A percentile compares a stretch with the other conserved stretches of the same genome.
Evolutionary conservation across 2,329 filamentous ascomycete species (phyloP).

Genomic region (Geosmithia morbida): DNA sequence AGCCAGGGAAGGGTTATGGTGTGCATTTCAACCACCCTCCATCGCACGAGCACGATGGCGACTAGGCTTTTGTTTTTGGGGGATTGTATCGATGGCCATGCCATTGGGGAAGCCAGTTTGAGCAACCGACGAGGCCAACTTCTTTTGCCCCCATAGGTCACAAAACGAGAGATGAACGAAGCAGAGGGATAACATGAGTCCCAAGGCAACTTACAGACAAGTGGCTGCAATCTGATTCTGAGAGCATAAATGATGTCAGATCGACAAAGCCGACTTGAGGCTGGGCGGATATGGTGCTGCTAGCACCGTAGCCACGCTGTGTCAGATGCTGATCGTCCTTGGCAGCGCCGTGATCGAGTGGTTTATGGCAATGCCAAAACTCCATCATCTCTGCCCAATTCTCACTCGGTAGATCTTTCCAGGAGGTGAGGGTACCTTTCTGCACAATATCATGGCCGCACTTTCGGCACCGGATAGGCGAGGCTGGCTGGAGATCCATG

Average conservation of each 20-base stretch:
- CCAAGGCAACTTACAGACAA: constrained; percentile 18
- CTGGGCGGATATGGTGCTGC: constrained; percentile 54
- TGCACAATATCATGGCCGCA: constrained; percentile 23
- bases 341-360: constrained; percentile 36
- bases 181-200: not conserved
- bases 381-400: constrained; percentile 99
- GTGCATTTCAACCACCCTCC: constrained; percentile 7
- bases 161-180: not conserved
- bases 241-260: constrained; percentile 60
- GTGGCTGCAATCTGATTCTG: constrained; percentile 46
- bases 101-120: constrained; percentile 26
- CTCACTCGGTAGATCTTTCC: constrained; percentile 91
- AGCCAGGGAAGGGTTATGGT: constrained; percentile 21
- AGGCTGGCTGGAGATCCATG: constrained; percentile 23
- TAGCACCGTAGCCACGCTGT: constrained; percentile 70
- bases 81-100: constrained; percentile 54
- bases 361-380: constrained; percentile 99
- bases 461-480: constrained; percentile 26
- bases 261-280: constrained; percentile 65
- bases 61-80: constrained; percentile 35
- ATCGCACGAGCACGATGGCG: constrained; percentile 9
- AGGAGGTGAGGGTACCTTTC: constrained; percentile 30
- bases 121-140: constrained; percentile 40
- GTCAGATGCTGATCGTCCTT: constrained; percentile 33
- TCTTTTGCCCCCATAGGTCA: constrained; percentile 32